These are phyloP conservation scores for Aspergillus nomiae DNA, from an alignment of 2,329 filamentous ascomycete genomes.

Conservation along the genomic window DNA sequence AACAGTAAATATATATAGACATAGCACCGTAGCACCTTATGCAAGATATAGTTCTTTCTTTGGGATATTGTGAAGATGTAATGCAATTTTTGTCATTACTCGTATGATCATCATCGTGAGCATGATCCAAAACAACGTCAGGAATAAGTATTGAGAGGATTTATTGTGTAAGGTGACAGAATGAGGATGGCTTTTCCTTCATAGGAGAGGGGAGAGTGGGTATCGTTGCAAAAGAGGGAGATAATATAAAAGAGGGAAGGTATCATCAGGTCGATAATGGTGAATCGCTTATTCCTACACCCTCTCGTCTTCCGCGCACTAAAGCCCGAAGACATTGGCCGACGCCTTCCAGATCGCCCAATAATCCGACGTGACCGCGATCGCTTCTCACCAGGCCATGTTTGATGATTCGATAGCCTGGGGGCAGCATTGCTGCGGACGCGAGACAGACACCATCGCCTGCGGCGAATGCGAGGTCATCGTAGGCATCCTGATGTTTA, in stretches of 20 bases:
- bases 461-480: constrained; percentile 81
- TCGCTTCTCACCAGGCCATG: constrained; percentile 78
- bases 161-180: not conserved
- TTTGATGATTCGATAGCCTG: constrained; percentile 72
- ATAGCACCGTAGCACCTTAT: not conserved
- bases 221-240: not conserved
- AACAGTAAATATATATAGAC: constrained; percentile 1
- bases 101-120: constrained; percentile 11
- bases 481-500: constrained; percentile 74
- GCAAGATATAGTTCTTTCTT: not conserved
- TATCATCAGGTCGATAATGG: not conserved
- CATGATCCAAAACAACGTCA: not conserved
- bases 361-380: constrained; percentile 80
- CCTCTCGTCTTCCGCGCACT: constrained; percentile 65
- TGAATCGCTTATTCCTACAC: constrained; percentile 63
- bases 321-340: constrained; percentile 73
- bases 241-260: constrained; percentile 2
- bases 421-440: constrained; percentile 79
- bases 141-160: not conserved
- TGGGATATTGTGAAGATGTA: not conserved
- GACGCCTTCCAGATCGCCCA: constrained; percentile 82
- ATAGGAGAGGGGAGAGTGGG: not conserved
- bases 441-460: constrained; percentile 90
- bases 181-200: not conserved
- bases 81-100: constrained; percentile 1